phyloP scores from a whole-genome alignment of 257 asterid species.

The Nicotiana attenuata region DNA sequence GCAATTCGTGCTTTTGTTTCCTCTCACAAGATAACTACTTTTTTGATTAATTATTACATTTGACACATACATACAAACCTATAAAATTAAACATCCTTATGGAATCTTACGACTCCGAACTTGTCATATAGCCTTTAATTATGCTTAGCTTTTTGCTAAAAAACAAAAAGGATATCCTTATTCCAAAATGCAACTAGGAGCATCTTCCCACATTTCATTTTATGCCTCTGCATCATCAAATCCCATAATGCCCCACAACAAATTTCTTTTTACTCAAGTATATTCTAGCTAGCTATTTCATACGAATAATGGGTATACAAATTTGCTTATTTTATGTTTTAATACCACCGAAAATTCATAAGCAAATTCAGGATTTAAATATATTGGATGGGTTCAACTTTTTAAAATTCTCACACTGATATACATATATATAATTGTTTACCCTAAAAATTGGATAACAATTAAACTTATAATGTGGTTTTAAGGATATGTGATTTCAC shows the following conservation, averaged over 20 bases:
- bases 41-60: constrained; percentile 16
- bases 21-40: constrained; percentile 9
- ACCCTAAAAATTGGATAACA: too few relatives aligned
- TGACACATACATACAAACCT: background rate
- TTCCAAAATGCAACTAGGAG: constrained; percentile 31
- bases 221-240: constrained; percentile 22
- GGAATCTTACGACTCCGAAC: constrained; percentile 43
- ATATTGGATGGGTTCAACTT: too few relatives aligned
- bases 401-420: too few relatives aligned
- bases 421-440: too few relatives aligned
- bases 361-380: too few relatives aligned
- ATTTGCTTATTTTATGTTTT: background rate
- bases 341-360: background rate
- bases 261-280: background rate
- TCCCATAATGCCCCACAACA: background rate
- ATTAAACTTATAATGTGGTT: too few relatives aligned
- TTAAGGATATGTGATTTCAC: too few relatives aligned
- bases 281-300: background rate
- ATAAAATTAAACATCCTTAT: constrained; percentile 15
- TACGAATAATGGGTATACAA: background rate
- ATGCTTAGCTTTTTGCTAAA: constrained; percentile 18
- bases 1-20: constrained; percentile 17
- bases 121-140: constrained; percentile 12
- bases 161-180: constrained; percentile 39
- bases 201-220: constrained; percentile 38